Evolutionary conservation across 371 early-diverging fungal species (phyloP).

Genomic region (Nosema muscidifuracis): DNA sequence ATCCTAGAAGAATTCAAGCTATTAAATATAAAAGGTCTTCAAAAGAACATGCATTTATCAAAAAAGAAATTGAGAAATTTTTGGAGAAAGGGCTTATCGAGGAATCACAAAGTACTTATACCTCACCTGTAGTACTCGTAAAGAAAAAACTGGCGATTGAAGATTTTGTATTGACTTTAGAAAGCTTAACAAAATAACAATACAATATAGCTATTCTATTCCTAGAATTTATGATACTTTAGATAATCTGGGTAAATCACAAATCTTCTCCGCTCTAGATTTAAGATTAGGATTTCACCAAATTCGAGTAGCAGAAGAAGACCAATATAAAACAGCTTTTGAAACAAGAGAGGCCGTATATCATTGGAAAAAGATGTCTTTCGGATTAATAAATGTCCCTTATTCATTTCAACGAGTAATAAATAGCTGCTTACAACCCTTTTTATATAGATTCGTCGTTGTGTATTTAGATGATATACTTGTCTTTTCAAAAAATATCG

Average conservation of each 20-base stretch:
- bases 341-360: background rate
- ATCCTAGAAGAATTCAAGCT: background rate
- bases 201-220: background rate
- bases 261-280: constrained; percentile 11
- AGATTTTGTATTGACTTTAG: constrained; percentile 12
- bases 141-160: background rate
- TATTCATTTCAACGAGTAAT: constrained; percentile 49
- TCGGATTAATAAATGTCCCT: constrained; percentile 19
- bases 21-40: background rate
- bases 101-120: background rate
- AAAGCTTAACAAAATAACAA: constrained; percentile 2
- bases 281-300: constrained; percentile 18
- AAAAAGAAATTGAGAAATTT: background rate
- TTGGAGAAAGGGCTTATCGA: background rate
- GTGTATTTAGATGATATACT: constrained; percentile 1
- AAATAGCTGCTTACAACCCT: constrained; percentile 19
- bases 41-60: background rate
- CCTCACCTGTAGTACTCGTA: background rate
- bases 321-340: background rate
- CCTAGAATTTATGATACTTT: constrained; percentile 17
- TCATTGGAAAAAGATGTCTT: background rate
- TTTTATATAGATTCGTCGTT: background rate
- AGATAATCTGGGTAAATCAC: background rate
- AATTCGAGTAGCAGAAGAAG: background rate
- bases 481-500: background rate